Base-by-base conservation (phyloP, 2,329 filamentous ascomycete genomes). In the Ophiostoma sp. region DNA sequence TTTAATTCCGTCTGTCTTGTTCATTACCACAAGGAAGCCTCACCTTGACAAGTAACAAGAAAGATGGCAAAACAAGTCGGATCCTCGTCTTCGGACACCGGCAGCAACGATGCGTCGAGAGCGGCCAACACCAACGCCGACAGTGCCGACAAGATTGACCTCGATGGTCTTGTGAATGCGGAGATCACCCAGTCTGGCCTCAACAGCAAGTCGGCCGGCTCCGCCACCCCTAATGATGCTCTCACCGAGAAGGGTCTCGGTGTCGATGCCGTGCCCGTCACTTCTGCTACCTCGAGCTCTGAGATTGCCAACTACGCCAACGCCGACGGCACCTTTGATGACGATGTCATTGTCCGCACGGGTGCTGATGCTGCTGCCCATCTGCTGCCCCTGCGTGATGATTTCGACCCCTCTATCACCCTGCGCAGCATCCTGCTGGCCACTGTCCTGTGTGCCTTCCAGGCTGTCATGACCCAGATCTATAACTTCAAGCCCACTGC, bases 391-490 rank as follows among this genome's bases (percentile, higher is more conserved):
- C 69, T 85, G 67, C 78, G 84, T 4, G 84, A 87, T 71, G 84
- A 87, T 67, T 73, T 75, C n/a, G 81, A 86, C 41, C 74, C 75
- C 0, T 76, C 82, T 2, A 72, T 87, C 71, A 86, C 83, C 0
- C 83, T 86, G 69, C 82, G 84, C 52, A 80, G 81, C 66, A 69
- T 87, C 5, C 72, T 86, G 49, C 70, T 87, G 64, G 81, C 83
- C 1, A 81, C 82, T 0, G 71, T 74, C 2, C 78, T 86, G 4
- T 78, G 83, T 0, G 80, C 78, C 11, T 86, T 86, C 72, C 83
- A 85, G 71, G 81, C 83, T 38, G 80, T 83, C 60, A 84, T 86
- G 81, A 78, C 76, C 66, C 83, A 85, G 73, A 85, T 86, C 63
- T 86, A 86, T 71, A 74, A 73, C 14, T 83, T 84, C 68, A 74